Conservation (phyloP, 2,329 filamentous ascomycete genomes). For the Hypoxylon rubiginosum region DNA sequence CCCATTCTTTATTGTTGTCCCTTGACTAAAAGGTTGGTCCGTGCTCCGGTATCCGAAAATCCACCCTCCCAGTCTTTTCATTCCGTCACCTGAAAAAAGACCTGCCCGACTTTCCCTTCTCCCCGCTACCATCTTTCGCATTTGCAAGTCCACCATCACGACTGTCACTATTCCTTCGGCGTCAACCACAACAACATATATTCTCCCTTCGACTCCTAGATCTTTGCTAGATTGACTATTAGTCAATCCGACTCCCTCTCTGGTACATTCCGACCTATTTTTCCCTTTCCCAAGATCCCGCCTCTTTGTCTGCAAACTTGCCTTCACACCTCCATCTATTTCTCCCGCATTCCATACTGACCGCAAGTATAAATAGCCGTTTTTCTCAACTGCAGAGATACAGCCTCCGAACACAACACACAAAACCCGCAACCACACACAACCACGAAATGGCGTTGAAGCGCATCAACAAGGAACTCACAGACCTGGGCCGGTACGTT, state of each 20-base stretch:
- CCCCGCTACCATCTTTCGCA: conserved; percentile 41
- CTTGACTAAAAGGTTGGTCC: conserved; percentile 22
- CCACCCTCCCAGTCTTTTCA: conserved; percentile 37
- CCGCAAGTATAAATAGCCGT: conserved; percentile 47
- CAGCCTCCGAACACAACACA: conserved; percentile 30
- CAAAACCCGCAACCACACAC: conserved; percentile 29
- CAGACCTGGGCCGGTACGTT: conserved; percentile 87
- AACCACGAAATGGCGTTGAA: conserved; percentile 81
- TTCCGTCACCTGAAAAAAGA: conserved; percentile 44
- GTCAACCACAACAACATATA: conserved; percentile 18
- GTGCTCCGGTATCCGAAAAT: conserved; percentile 25
- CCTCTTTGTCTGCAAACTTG: conserved; percentile 25
- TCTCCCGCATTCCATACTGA: conserved; percentile 49
- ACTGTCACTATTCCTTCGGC: conserved; percentile 12
- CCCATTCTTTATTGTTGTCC: conserved; percentile 3
- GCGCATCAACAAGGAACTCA: conserved; percentile 95
- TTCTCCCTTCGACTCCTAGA: conserved; percentile 16
- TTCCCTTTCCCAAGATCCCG: neutral
- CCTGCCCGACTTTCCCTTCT: conserved; percentile 43
- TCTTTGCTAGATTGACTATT: conserved; percentile 15
- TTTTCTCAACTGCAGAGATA: conserved; percentile 43
- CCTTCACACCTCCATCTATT: conserved; percentile 36
- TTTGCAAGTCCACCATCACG: conserved; percentile 19
- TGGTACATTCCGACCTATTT: conserved; percentile 25
- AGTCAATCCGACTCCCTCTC: conserved; percentile 10